Evolutionary conservation across 352 stramenopile genomes (phyloP).

Genomic region (Pythium vanterpoolii): DNA sequence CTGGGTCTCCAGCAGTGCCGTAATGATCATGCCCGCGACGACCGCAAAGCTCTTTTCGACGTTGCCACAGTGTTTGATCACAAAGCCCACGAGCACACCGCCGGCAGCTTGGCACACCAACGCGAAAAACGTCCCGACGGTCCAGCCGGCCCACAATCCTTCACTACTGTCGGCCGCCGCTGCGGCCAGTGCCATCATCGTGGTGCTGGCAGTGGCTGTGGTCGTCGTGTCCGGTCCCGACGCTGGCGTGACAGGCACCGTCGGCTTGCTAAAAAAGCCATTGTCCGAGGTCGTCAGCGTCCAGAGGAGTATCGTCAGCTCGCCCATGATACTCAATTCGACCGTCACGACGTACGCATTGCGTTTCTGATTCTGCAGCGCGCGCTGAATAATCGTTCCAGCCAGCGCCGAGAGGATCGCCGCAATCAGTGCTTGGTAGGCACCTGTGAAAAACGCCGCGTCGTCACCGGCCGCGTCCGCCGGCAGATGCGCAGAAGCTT

Average conservation of each 20-base stretch:
- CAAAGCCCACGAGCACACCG: constrained; percentile 73
- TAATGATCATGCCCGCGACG: constrained; percentile 79
- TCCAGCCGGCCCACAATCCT: constrained; percentile 73
- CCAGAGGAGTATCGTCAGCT: constrained; percentile 56
- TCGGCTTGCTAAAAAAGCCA: constrained; percentile 21
- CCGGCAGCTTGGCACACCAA: constrained; percentile 68
- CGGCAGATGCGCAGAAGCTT: too few relatives aligned
- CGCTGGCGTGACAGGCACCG: neutral
- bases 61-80: constrained; percentile 85
- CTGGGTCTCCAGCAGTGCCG: constrained; percentile 58
- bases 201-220: constrained; percentile 5
- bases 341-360: constrained; percentile 83
- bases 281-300: constrained; percentile 38
- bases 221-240: neutral
- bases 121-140: constrained; percentile 51
- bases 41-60: constrained; percentile 85
- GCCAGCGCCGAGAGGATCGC: constrained; percentile 71
- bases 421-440: constrained; percentile 67
- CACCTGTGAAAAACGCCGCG: constrained; percentile 55
- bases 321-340: constrained; percentile 67
- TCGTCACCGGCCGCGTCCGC: constrained; percentile 22
- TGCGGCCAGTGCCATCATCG: neutral
- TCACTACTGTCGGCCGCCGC: constrained; percentile 4
- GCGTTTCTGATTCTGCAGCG: constrained; percentile 62
- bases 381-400: constrained; percentile 74